phyloP scores from a whole-genome alignment of 2,329 filamentous ascomycete species.

The Xylaria sp. region DNA sequence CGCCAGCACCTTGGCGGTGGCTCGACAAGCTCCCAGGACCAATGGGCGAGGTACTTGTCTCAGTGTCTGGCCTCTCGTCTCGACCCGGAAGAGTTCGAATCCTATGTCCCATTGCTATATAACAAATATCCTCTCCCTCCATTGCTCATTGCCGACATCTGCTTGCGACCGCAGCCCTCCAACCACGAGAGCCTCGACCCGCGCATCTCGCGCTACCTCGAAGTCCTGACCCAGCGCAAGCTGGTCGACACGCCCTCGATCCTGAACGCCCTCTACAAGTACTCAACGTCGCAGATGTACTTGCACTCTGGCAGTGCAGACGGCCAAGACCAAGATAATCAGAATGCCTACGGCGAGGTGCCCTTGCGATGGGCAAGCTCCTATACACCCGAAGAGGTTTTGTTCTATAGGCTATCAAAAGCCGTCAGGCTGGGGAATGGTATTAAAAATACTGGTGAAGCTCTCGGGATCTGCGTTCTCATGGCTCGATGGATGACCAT shows the following conservation, averaged over 20 bases:
- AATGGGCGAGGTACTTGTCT: conserved; percentile 59
- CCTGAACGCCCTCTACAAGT: conserved; percentile 60
- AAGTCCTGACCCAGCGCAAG: conserved; percentile 57
- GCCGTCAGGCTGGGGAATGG: conserved; percentile 68
- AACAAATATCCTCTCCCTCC: conserved; percentile 59
- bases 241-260: conserved; percentile 61
- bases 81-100: conserved; percentile 58
- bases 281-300: conserved; percentile 58
- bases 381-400: conserved; percentile 78
- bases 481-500: conserved; percentile 65
- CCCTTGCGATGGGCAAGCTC: conserved; percentile 59
- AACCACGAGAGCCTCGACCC: conserved; percentile 61
- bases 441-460: conserved; percentile 54
- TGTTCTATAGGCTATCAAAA: conserved; percentile 92
- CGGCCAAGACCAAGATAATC: conserved; percentile 28
- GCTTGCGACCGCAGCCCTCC: conserved; percentile 58
- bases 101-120: conserved; percentile 56
- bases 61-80: conserved; percentile 59
- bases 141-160: conserved; percentile 60
- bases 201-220: conserved; percentile 63
- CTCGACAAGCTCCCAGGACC: conserved; percentile 38
- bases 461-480: conserved; percentile 54
- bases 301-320: conserved; percentile 35
- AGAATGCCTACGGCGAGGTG: conserved; percentile 23
- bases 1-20: conserved; percentile 19